Evolutionary conservation across 1,284 basidiomycete species (phyloP).

Genomic region (Gymnopus androsaceus): DNA sequence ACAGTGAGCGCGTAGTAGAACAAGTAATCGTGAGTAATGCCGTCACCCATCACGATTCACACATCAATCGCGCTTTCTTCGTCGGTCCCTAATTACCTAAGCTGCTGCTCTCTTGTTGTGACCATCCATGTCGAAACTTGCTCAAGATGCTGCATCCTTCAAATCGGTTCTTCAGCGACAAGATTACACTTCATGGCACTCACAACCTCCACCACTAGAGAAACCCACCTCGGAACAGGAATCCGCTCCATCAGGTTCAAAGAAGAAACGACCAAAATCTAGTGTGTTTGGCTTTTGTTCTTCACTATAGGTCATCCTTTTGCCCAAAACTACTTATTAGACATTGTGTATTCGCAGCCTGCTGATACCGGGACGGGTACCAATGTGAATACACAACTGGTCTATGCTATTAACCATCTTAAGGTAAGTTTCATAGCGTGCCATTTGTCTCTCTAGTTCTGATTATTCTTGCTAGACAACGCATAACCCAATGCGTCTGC

Average conservation of each 20-base stretch:
- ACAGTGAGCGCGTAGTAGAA: no score
- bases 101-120: background rate
- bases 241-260: conserved; percentile 43
- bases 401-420: conserved; percentile 81
- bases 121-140: conserved; percentile 58
- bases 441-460: background rate
- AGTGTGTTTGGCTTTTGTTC: conserved; percentile 45
- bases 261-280: conserved; percentile 67
- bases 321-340: conserved; percentile 35
- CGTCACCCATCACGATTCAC: no score
- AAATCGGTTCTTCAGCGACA: conserved; percentile 62
- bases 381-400: conserved; percentile 85
- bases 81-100: no score
- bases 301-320: conserved; percentile 18
- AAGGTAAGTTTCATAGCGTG: conserved; percentile 47
- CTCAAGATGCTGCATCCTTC: conserved; percentile 67
- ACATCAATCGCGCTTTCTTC: no score
- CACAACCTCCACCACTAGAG: conserved; percentile 46
- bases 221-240: conserved; percentile 24
- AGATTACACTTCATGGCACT: conserved; percentile 74
- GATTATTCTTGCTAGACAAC: conserved; percentile 49
- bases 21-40: no score
- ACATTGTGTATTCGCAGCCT: conserved; percentile 82
- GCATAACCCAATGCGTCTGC: conserved; percentile 79
- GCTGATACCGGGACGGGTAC: conserved; percentile 79